These are phyloP conservation scores for Allomyces javanicus DNA, from an alignment of 192 early-diverging fungal species.

Conservation along the genomic window DNA sequence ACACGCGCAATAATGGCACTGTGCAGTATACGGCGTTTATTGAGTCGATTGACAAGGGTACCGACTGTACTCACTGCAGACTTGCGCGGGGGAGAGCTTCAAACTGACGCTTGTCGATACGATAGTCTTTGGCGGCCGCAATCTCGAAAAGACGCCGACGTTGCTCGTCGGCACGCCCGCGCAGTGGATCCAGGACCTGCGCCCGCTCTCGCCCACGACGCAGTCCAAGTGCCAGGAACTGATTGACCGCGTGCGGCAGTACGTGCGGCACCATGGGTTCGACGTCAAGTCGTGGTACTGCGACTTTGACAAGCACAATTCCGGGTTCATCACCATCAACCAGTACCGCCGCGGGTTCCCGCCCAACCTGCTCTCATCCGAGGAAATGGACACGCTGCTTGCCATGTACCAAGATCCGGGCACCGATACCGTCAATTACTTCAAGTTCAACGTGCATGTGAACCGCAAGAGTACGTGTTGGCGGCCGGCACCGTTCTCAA, in stretches of 20 bases:
- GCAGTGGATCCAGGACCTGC: not conserved
- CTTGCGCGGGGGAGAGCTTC: too few species aligned
- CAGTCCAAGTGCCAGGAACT: slow-evolving; percentile 13
- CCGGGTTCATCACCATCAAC: slow-evolving; percentile 27
- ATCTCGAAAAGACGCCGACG: slow-evolving; percentile 19
- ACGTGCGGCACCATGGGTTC: slow-evolving; percentile 28
- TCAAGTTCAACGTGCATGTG: slow-evolving; percentile 36
- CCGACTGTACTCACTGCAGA: too few species aligned
- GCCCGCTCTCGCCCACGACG: slow-evolving; percentile 14
- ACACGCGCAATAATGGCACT: slow-evolving; percentile 10
- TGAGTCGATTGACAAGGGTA: slow-evolving; percentile 26
- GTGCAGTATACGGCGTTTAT: slow-evolving; percentile 27
- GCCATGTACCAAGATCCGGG: slow-evolving; percentile 17
- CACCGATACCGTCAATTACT: slow-evolving; percentile 30
- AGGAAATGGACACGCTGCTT: slow-evolving; percentile 27
- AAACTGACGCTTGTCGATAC: too few species aligned
- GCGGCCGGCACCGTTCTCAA: too few species aligned
- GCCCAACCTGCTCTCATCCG: slow-evolving; percentile 17
- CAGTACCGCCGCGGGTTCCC: slow-evolving; percentile 34
- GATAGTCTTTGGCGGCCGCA: slow-evolving; percentile 17
- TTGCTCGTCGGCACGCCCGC: slow-evolving; percentile 11
- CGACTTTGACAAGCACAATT: slow-evolving; percentile 38
- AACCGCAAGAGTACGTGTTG: slow-evolving; percentile 21
- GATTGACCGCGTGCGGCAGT: slow-evolving; percentile 18
- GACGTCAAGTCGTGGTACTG: slow-evolving; percentile 36